Base-by-base conservation (phyloP, 1,284 basidiomycete species). In the Puccinia coronata region DNA sequence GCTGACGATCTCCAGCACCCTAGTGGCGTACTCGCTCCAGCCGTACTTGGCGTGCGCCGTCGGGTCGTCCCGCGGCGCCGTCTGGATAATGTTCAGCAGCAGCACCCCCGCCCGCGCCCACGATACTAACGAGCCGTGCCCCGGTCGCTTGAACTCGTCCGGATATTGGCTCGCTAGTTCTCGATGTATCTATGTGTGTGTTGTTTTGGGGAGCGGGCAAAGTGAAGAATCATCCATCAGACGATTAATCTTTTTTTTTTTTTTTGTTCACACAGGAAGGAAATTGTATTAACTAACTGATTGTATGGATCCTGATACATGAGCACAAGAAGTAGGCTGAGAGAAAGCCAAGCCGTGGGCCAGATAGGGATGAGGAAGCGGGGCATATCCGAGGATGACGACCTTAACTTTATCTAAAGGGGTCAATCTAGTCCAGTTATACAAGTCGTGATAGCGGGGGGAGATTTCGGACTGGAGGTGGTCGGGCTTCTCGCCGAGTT, bases 291-390 rank as follows among this genome's bases (percentile, higher is more conserved):
- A 1, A 73, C 59, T 65, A 20, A 81, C 80, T 39, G 36, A 51
- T 41, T 16, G 18, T 6, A 81, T 81, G 1, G 80, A 14, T 20
- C 80, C 71, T n/a, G 69, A 74, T 6, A 74, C 18, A 23, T 39
- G 31, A 0, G 36, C 39, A 61, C 39, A 61, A 34, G 34, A 23
- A 20, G 53, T 47, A 1, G 57, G 61, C 36, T 80, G 78, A 5
- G 80, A 81, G 61, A 67, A 81, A n/a, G 80, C 71, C 18, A 81
- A 36, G 41, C 80, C 80, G 31, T 74, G 70, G 12, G 80, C 5
- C 25, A 43, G 47, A 34, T 31, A 16, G 47, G 53, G 23, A 53
- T 8, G 41, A 14, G 1, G 2, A 43, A 5, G 51, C 1, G 72
- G 71, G 23, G 20, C 14, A 6, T 20, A 4, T 28, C 71, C 80